Conservation (phyloP, 129 eudicot genomes). For the Silybum marianum region DNA sequence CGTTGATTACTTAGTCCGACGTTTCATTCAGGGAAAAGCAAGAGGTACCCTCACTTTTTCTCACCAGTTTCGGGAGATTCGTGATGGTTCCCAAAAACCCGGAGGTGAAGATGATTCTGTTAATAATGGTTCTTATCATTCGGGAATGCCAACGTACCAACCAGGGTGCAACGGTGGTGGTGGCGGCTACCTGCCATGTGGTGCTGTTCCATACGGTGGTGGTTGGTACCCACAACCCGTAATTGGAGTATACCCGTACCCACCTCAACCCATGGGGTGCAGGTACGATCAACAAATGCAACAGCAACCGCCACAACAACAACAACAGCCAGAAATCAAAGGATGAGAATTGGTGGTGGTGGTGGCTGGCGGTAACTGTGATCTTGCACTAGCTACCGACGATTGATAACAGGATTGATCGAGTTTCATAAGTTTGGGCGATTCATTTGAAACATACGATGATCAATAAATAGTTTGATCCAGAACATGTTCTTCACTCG, state of each 20-base stretch:
- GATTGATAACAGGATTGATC: background rate
- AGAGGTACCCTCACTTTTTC: slow-evolving; percentile 59
- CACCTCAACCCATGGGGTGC: slow-evolving; percentile 15
- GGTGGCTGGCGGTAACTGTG: background rate
- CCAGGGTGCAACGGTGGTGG: slow-evolving; percentile 17
- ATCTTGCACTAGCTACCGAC: background rate
- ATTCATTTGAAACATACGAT: background rate
- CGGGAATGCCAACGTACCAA: slow-evolving; percentile 15
- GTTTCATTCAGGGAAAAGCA: slow-evolving; percentile 44
- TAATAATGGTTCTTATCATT: background rate
- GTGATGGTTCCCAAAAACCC: background rate
- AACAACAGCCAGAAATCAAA: background rate
- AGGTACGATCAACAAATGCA: slow-evolving; percentile 16
- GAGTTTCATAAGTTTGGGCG: background rate
- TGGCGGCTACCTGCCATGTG: slow-evolving; percentile 29
- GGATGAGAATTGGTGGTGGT: slow-evolving; percentile 5
- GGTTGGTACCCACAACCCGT: background rate
- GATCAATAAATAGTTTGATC: background rate
- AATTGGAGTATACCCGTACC: slow-evolving; percentile 6
- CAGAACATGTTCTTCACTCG: background rate
- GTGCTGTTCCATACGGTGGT: background rate
- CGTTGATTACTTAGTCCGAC: slow-evolving; percentile 50
- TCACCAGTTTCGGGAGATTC: slow-evolving; percentile 51
- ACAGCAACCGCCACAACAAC: background rate
- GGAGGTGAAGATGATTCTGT: slow-evolving; percentile 16